Percentiles rank a stretch among this genome's conserved stretches.
Conservation (phyloP, 441 rosid species). For the Populus hybrid region DNA sequence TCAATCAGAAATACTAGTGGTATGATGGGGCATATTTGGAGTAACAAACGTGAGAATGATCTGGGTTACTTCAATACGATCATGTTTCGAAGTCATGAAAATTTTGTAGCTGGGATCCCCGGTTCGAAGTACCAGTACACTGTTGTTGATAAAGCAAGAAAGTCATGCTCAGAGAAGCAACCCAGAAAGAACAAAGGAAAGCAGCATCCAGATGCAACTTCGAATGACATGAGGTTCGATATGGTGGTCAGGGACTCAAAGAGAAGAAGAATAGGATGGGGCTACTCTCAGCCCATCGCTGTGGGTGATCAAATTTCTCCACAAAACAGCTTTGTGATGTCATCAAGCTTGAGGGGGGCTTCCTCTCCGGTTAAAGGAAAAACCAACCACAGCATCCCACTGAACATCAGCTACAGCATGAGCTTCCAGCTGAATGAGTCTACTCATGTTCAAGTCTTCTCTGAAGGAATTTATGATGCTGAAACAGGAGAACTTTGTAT, state of each 20-base stretch:
- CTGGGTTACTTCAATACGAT: slow-evolving; percentile 42
- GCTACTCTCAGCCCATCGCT: slow-evolving; percentile 46
- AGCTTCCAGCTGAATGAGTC: slow-evolving; percentile 3
- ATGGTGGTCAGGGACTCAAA: slow-evolving; percentile 39
- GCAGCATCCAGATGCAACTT: slow-evolving; percentile 46
- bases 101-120: slow-evolving; percentile 28
- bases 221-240: slow-evolving; percentile 58
- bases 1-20: slow-evolving; percentile 45
- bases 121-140: slow-evolving; percentile 57
- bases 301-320: slow-evolving; percentile 39
- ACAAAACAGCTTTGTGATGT: not conserved
- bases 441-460: slow-evolving; percentile 37
- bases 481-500: slow-evolving; percentile 70
- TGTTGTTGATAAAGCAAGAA: slow-evolving; percentile 31
- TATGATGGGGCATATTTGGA: slow-evolving; percentile 59
- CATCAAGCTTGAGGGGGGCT: slow-evolving; percentile 3
- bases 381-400: slow-evolving; percentile 26
- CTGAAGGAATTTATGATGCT: slow-evolving; percentile 74
- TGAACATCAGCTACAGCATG: slow-evolving; percentile 63
- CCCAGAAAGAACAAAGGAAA: slow-evolving; percentile 31
- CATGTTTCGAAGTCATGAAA: slow-evolving; percentile 31
- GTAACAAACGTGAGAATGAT: slow-evolving; percentile 39
- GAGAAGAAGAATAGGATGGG: slow-evolving; percentile 33
- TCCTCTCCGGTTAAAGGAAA: slow-evolving; percentile 6
- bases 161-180: slow-evolving; percentile 32